Percentiles rank a stretch among this genome's conserved stretches.
phyloP scores from a whole-genome alignment of 768 basidiomycete species.

The Mrakia gelida region DNA sequence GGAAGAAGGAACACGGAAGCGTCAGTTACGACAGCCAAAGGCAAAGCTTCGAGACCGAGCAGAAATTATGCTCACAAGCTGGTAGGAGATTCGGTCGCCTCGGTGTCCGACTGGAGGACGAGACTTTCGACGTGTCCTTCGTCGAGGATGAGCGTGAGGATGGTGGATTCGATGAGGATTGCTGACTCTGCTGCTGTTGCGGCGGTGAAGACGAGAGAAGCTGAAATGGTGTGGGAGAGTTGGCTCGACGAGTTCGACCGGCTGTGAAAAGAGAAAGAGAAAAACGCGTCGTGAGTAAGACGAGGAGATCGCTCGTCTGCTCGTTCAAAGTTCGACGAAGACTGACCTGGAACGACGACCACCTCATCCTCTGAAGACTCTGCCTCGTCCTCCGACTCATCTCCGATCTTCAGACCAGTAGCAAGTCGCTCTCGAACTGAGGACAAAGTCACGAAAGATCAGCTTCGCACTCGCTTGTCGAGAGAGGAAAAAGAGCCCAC shows the following conservation, averaged over 20 bases:
- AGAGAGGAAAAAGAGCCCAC: too few species aligned
- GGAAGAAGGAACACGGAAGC: neutral
- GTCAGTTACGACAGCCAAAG: neutral
- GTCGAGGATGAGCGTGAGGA: neutral
- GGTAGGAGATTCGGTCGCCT: neutral
- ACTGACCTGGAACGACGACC: neutral
- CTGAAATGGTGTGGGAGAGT: neutral
- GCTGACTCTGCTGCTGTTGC: neutral
- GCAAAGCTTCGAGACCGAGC: neutral
- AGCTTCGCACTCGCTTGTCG: neutral
- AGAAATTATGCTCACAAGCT: neutral
- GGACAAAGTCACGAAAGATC: neutral
- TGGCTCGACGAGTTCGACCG: neutral
- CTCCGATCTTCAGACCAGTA: neutral
- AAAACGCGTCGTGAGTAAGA: neutral
- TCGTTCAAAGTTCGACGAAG: neutral
- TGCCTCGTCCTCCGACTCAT: neutral
- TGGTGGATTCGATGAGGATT: neutral
- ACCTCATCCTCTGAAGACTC: neutral
- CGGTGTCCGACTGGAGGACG: neutral
- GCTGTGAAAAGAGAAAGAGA: neutral
- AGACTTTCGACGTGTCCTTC: too few species aligned
- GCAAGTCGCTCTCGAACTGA: neutral
- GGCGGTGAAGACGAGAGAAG: neutral
- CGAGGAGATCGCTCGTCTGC: neutral